Percentiles rank a stretch among this genome's conserved stretches.
Evolutionary conservation across 768 basidiomycete genomes (phyloP).

Genomic region (Pleurotus eryngii): DNA sequence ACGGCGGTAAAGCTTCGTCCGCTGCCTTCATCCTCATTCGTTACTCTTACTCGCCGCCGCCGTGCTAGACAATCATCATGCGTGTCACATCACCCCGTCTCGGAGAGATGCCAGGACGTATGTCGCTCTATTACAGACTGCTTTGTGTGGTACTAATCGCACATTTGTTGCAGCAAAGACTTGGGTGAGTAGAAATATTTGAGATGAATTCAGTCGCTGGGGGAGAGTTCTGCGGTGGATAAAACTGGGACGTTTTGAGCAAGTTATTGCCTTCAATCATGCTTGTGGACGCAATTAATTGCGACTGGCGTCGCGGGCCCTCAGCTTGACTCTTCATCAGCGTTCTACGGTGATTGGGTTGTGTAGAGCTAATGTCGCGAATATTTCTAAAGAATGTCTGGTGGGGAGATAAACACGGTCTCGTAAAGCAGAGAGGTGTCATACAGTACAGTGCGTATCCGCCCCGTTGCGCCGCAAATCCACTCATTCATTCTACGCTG

Average conservation of each 20-base stretch:
- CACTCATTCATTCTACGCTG: conserved; percentile 1
- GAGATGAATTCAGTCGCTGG: neutral
- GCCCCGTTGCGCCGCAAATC: neutral
- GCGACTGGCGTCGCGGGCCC: too few relatives aligned
- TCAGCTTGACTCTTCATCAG: too few relatives aligned
- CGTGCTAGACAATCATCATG: conserved; percentile 41
- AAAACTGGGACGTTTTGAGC: neutral
- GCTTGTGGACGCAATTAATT: neutral
- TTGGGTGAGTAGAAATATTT: conserved; percentile 57
- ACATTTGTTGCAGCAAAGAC: conserved; percentile 53
- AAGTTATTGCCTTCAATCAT: neutral
- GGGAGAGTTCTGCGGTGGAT: too few relatives aligned
- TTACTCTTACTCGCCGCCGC: conserved; percentile 13
- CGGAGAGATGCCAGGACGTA: conserved; percentile 84
- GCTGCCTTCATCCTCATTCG: too few relatives aligned
- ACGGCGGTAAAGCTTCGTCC: conserved; percentile 8
- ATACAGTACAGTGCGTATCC: conserved; percentile 71
- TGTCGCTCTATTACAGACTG: conserved; percentile 13
- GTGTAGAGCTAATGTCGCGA: neutral
- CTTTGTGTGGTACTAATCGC: neutral
- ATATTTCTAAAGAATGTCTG: conserved; percentile 60
- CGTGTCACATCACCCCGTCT: conserved; percentile 55
- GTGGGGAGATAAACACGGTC: conserved; percentile 80
- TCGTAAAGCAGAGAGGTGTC: conserved; percentile 73
- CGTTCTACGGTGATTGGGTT: neutral